phyloP scores from a whole-genome alignment of 306 rosid genomes.

The Luffa acutangula region DNA sequence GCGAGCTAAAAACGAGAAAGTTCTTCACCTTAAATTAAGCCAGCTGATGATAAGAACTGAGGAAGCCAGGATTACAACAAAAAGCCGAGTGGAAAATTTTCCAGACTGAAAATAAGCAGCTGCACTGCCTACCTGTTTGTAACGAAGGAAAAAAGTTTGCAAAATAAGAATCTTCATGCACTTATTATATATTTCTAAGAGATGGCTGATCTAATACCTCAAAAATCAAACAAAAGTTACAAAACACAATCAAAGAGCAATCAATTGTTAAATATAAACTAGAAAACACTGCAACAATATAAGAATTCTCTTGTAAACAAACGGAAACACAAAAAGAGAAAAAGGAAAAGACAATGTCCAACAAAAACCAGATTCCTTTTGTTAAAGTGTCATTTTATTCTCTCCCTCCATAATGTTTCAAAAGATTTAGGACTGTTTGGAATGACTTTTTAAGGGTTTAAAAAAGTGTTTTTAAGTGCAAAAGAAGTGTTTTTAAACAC shows the following conservation, averaged over 20 bases:
- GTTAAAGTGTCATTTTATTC: not conserved
- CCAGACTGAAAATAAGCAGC: conserved; percentile 69
- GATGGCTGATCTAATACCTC: not conserved
- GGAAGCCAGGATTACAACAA: conserved; percentile 49
- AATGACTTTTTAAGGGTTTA: no score
- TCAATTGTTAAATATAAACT: not conserved
- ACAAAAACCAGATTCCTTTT: not conserved
- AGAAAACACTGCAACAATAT: not conserved
- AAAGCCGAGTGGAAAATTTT: conserved; percentile 44
- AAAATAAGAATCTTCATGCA: not conserved
- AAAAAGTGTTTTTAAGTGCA: no score
- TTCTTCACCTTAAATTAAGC: conserved; percentile 52
- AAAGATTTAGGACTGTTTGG: not conserved
- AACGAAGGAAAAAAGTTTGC: not conserved
- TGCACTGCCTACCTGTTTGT: conserved; percentile 67
- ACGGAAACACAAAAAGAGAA: not conserved
- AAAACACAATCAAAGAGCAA: not conserved
- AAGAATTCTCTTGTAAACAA: not conserved
- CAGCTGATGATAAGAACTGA: conserved; percentile 76
- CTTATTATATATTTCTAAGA: not conserved
- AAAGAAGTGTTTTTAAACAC: no score
- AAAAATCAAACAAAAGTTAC: not conserved
- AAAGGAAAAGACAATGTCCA: not conserved
- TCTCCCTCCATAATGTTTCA: not conserved
- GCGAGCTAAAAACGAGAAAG: not conserved